Base-by-base conservation (phyloP, 129 eudicot genomes). In the Lactuca saligna region DNA sequence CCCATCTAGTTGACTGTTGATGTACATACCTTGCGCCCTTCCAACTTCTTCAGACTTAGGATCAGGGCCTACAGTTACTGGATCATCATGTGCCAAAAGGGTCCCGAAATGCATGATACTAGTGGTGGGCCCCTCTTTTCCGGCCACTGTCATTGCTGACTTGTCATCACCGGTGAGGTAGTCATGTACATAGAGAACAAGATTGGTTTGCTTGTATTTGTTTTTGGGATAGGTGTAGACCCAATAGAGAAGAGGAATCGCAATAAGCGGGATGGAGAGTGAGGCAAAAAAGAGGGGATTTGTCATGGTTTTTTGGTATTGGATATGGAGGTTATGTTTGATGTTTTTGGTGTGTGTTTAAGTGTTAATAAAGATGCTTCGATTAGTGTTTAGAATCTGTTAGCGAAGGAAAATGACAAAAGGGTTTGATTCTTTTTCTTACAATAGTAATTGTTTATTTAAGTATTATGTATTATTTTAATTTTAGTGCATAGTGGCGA, bases 11-110 rank as follows among this genome's bases (percentile, higher is more conserved):
- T 85, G 90, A 31, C 84, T 75, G 10, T 85, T 85, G 35, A 85
- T 63, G 72, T 84, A 85, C 86, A 85, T 66, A 17, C 90, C 86
- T 65, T 82, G 85, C 34, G 89, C 89, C 63, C 86, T 58, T 7
- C 86, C 89, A 16, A 84, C 39, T 38, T 66, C 79, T 67, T 71
- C 72, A 1, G 89, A 84, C 8, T 63, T 65, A 5, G 82, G 83
- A 46, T 84, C 78, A 2, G 82, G 80, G 69, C 73, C 64, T 12
- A 61, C 61, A 9, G 86, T 84, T 5, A 84, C 89, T 0, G 79
- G 79, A 68, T 78, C 86, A 35, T 84, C 89, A 8, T 78, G 77
- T 12, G 73, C 86, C 3, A 74, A 17, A 9, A 84, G 42, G 31
- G 89, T 80, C 37, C 89, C 89, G 3, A 84, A 84, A 3, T 75